Evolutionary conservation across 169 alveolate genomes (phyloP).

Genomic region (Plasmodium coatneyi): DNA sequence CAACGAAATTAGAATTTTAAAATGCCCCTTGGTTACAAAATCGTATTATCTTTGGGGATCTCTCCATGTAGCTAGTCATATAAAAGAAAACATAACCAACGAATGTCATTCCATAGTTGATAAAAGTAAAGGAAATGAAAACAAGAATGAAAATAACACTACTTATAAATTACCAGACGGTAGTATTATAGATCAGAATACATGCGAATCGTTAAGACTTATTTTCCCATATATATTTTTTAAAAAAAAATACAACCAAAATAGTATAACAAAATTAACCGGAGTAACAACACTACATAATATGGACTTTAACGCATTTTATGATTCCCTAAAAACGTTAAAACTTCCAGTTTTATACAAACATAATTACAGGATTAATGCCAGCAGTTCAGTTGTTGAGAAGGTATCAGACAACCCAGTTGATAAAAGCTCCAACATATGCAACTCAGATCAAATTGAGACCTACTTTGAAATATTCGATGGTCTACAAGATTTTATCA

Average conservation of each 20-base stretch:
- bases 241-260: conserved; percentile 69
- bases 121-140: conserved; percentile 31
- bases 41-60: conserved; percentile 81
- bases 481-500: conserved; percentile 61
- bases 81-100: conserved; percentile 78
- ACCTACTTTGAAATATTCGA: conserved; percentile 61
- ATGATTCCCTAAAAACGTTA: conserved; percentile 39
- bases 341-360: conserved; percentile 57
- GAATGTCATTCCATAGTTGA: conserved; percentile 27
- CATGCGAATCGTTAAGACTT: conserved; percentile 76
- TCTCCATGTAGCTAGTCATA: conserved; percentile 79
- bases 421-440: conserved; percentile 37
- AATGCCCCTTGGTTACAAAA: conserved; percentile 79
- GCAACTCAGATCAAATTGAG: conserved; percentile 45
- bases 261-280: conserved; percentile 27
- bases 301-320: conserved; percentile 44
- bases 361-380: conserved; percentile 56
- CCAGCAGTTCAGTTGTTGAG: conserved; percentile 27
- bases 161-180: conserved; percentile 84
- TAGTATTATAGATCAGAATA: conserved; percentile 63
- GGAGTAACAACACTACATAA: conserved; percentile 19
- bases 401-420: conserved; percentile 29
- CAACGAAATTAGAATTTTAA: conserved; percentile 52
- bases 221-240: conserved; percentile 67
- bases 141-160: conserved; percentile 11